Evolutionary conservation across 345 rosid species (phyloP), one percentile per base, ranked within the genome.

Genomic region (Brassica napus): DNA sequence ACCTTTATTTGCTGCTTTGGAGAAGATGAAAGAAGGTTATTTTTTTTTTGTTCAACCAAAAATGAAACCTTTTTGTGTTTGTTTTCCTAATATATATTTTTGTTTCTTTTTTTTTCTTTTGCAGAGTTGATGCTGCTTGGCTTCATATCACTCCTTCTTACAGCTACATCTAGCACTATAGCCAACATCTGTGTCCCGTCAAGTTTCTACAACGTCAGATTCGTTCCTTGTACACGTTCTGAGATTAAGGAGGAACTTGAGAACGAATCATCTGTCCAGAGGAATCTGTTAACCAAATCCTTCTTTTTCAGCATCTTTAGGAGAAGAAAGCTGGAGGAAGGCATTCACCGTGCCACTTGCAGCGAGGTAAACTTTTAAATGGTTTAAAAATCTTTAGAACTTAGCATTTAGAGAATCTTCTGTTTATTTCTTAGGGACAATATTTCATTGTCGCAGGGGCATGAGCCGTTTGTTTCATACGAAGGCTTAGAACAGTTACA

Each of bases 51-150:
- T 6, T 35, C 6, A 7, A 7, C 42, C 42, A 35, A 35, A 35
- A 7, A 35, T 34, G 37, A 34, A 34, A 34, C 37, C 42, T 35
- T 35, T 35, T 7, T 35, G 8, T 73, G 54, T 74, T 73, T 74
- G 49, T 57, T 52, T 69, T 59, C 10, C 5, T 69, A 66, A 42
- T 66, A 69, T 55, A 59, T 62, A 14, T 63, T 82, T 80, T 49
- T 12, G 1, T 5, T 76, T 31, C 16, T n/a, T 23, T 35, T 75
- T 75, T 39, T 39, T 10, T 3, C 14, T 60, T 23, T 23, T 23
- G 24, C 88, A 95, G 98, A 95, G 87, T 82, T 95, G 90, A 95
- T 93, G 99, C 88, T 95, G 83, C 99, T 93, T 61, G 98, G 98
- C 26, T 95, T 95, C 86, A 95, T 95, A 71, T 95, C 99, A 78